Base-by-base conservation (phyloP, 2,329 filamentous ascomycete genomes). In the Pestalotiopsis sp. region DNA sequence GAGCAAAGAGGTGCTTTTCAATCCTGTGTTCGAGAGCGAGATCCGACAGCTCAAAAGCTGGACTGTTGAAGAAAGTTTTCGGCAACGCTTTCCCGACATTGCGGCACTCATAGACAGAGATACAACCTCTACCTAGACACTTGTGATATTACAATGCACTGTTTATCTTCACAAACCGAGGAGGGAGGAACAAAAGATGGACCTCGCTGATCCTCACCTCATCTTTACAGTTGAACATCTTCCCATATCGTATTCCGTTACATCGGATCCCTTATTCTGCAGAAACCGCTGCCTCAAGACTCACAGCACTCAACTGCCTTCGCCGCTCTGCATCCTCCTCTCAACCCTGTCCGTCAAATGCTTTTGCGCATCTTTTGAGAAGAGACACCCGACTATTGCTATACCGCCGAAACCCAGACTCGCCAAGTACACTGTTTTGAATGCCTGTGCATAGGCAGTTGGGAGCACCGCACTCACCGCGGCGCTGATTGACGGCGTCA, bases 351-450 rank as follows among this genome's bases (percentile, higher is more conserved):
- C 70, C 2, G 78, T 80, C 61, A 81, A 68, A 57, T 79, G 74
- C 64, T 76, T 72, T 70, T 78, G 73, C 2, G 79, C 77, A 69
- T 81, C 76, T 67, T 79, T 78, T 2, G 78, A 75, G 56, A 80
- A 79, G 14, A 80, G 68, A 23, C 77, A 78, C 1, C 78, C 76
- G 4, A 81, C 66, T 5, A 82, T 79, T 5, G 78, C 80, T 23
- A 82, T 77, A 0, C 74, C 80, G 27, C 77, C 76, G 49, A 82
- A 82, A 0, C 77, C 80, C 23, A 82, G 68, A 71, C 77, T 81
- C 1, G 77, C 77, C 1, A 82, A 68, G 41, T 81, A 84, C 0
- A 84, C 80, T 1, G 81, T 82, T 68, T 79, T 75, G 70, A 81
- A 82, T 5, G 81, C 80, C 52, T 81, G 77, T 0, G 80, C 73